Evolutionary conservation across 164 flowering plant species (phyloP).

Genomic region (Santalum album): DNA sequence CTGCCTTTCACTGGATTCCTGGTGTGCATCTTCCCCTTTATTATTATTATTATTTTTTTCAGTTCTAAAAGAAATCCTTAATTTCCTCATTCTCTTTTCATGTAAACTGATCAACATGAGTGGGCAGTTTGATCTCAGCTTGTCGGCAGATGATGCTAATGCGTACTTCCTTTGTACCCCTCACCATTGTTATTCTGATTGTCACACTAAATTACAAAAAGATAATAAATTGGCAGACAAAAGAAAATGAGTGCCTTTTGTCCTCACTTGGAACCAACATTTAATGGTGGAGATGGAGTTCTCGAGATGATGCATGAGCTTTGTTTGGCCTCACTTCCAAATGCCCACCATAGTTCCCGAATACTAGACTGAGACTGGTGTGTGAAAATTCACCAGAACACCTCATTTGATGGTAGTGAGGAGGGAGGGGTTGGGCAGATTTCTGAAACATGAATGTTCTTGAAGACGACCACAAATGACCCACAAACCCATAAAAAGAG

Average conservation of each 20-base stretch:
- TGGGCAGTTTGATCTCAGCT: neutral
- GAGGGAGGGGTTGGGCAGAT: no score
- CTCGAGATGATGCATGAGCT: slow-evolving; percentile 17
- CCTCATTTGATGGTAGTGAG: no score
- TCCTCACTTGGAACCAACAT: slow-evolving; percentile 14
- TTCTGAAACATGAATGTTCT: slow-evolving; percentile 13
- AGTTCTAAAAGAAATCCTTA: no score
- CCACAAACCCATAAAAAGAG: slow-evolving; percentile 24
- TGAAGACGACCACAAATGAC: slow-evolving; percentile 9
- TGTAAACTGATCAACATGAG: neutral
- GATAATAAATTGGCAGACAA: neutral
- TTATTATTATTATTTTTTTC: no score
- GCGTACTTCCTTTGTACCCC: neutral
- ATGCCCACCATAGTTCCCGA: neutral
- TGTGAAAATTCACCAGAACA: no score
- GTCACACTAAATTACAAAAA: neutral
- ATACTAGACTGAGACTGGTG: neutral
- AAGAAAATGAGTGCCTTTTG: slow-evolving; percentile 3
- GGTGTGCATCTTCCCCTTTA: slow-evolving; percentile 14
- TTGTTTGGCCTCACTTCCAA: slow-evolving; percentile 13
- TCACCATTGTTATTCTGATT: neutral
- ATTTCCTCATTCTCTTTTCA: neutral
- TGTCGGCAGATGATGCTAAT: neutral
- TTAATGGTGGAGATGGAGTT: slow-evolving; percentile 27
- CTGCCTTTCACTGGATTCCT: slow-evolving; percentile 36